These are phyloP conservation scores for Curvularia hawaiiensis DNA, from an alignment of 2,329 filamentous ascomycete species.

Conservation along the genomic window DNA sequence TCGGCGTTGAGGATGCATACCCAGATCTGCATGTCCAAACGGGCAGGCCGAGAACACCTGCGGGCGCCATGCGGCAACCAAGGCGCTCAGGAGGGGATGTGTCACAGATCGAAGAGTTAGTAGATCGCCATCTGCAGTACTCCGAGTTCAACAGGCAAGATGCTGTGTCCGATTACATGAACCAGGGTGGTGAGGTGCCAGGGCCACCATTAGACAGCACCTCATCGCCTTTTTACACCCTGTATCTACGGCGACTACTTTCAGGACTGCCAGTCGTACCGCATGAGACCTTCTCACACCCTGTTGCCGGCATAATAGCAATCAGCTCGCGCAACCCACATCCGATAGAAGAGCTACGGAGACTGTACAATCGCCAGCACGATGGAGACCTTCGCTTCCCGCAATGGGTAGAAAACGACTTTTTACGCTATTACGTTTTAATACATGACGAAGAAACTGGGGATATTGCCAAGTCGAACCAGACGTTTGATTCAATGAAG, in stretches of 20 bases:
- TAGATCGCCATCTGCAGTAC: constrained; percentile 78
- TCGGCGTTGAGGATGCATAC: constrained; percentile 66
- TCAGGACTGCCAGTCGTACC: constrained; percentile 78
- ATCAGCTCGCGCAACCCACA: constrained; percentile 86
- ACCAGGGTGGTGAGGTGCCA: constrained; percentile 29
- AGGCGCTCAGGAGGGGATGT: constrained; percentile 59
- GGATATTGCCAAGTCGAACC: constrained; percentile 87
- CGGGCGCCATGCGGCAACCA: constrained; percentile 39
- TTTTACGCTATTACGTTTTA: constrained; percentile 92
- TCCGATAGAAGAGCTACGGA: constrained; percentile 85
- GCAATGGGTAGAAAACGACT: constrained; percentile 88
- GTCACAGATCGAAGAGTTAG: constrained; percentile 76
- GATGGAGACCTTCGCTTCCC: constrained; percentile 76
- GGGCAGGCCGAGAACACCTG: constrained; percentile 30
- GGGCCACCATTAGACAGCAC: constrained; percentile 30
- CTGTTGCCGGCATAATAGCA: constrained; percentile 91
- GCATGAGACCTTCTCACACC: constrained; percentile 93
- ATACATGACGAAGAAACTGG: constrained; percentile 96
- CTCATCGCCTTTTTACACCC: constrained; percentile 78
- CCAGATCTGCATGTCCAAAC: constrained; percentile 45
- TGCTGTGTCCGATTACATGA: constrained; percentile 52
- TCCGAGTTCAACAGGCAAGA: constrained; percentile 62
- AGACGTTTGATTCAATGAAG: constrained; percentile 98
- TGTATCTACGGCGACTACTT: constrained; percentile 83
- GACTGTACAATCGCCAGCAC: constrained; percentile 83